Conservation (phyloP, 2,329 filamentous ascomycete species). For the Aspergillus fischeri region DNA sequence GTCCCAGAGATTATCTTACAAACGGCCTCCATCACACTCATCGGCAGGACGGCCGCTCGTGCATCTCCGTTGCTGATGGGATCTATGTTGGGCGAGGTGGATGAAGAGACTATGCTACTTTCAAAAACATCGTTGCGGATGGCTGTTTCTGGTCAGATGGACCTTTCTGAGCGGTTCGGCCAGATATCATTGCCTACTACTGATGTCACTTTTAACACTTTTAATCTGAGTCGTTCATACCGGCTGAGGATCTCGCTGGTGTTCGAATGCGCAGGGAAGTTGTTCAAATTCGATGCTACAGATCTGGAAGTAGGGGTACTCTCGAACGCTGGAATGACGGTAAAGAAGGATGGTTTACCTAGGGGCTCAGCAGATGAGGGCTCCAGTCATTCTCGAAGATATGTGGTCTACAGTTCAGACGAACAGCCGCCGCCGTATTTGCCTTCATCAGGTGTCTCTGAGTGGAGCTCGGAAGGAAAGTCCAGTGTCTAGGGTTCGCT, state of each 20-base stretch:
- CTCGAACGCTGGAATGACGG: too few species aligned
- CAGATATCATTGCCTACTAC: constrained; percentile 4
- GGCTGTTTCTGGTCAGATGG: constrained; percentile 1
- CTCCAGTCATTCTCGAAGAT: too few species aligned
- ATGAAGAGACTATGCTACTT: constrained; percentile 7
- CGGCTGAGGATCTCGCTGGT: constrained; percentile 1
- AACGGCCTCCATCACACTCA: constrained; percentile 2
- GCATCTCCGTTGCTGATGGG: constrained; percentile 11
- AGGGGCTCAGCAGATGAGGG: too few species aligned
- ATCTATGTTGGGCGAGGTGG: constrained; percentile 5
- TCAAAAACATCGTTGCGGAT: constrained; percentile 3
- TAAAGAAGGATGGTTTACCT: too few species aligned
- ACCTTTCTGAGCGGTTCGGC: constrained; percentile 6
- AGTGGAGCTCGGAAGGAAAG: too few species aligned
- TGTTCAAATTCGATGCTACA: neutral
- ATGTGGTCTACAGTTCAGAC: too few species aligned
- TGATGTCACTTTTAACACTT: constrained; percentile 10
- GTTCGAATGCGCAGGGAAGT: constrained; percentile 9
- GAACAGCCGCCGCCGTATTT: too few species aligned
- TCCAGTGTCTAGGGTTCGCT: too few species aligned
- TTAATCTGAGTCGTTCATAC: constrained; percentile 8
- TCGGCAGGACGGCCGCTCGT: constrained; percentile 8
- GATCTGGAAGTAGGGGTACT: neutral
- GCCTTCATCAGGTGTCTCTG: too few species aligned
- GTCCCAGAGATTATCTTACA: constrained; percentile 4